Evolutionary conservation across 140 eudicot genomes (phyloP).

Genomic region (Anethum foeniculum): DNA sequence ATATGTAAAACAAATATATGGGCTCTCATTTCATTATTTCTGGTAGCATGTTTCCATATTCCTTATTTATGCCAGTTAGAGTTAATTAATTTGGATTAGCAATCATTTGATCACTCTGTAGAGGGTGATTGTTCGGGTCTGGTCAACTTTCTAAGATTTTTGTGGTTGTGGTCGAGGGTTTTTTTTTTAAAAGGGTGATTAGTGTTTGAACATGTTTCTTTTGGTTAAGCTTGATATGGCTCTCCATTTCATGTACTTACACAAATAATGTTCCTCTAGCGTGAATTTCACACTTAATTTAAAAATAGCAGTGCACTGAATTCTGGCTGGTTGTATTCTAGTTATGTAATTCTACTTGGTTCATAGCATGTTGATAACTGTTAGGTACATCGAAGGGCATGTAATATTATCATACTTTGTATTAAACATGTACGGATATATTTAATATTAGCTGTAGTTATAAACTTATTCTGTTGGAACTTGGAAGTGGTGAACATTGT

Average conservation of each 20-base stretch:
- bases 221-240: background rate
- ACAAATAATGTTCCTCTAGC: background rate
- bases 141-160: background rate
- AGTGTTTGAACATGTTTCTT: background rate
- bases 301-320: background rate
- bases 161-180: background rate
- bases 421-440: background rate
- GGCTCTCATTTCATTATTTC: background rate
- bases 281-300: background rate
- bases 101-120: background rate
- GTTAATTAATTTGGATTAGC: background rate
- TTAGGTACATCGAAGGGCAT: background rate
- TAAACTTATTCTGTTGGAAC: background rate
- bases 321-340: background rate
- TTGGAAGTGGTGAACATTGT: background rate
- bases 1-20: background rate
- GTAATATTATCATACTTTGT: background rate
- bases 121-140: background rate
- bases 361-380: background rate
- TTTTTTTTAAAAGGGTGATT: background rate
- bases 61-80: background rate
- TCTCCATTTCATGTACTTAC: background rate
- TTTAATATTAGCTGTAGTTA: background rate
- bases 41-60: background rate
- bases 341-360: background rate